Evolutionary conservation across 345 rosid genomes (phyloP).

Genomic region (Geranium brycei): DNA sequence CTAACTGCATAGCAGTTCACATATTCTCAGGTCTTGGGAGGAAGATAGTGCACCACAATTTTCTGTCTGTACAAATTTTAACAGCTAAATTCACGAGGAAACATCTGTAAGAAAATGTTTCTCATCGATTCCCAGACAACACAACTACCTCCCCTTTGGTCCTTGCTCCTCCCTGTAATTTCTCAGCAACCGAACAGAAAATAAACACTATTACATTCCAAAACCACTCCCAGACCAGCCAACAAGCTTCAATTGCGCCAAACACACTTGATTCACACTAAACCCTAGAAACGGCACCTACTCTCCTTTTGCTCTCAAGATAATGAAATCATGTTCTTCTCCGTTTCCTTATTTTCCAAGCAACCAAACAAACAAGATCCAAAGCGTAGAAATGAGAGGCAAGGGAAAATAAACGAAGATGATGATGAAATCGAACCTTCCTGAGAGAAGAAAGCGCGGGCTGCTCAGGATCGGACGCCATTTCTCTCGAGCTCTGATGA

Average conservation of each 20-base stretch:
- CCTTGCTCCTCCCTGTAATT: not conserved
- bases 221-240: not conserved
- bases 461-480: constrained; percentile 51
- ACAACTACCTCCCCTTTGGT: not conserved
- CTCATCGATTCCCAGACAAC: not conserved
- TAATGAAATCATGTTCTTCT: too few species aligned
- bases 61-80: too few species aligned
- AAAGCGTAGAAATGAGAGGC: too few species aligned
- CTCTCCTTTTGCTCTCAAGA: not conserved
- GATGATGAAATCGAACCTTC: constrained; percentile 22
- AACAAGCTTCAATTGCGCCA: not conserved
- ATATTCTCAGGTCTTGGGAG: too few species aligned
- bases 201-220: not conserved
- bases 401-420: too few species aligned
- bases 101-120: not conserved
- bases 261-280: not conserved
- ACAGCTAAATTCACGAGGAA: not conserved
- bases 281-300: not conserved
- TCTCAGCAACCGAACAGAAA: constrained; percentile 8
- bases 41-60: not conserved
- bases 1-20: not conserved
- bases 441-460: constrained; percentile 23
- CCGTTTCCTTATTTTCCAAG: not conserved
- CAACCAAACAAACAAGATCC: not conserved
- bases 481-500: constrained; percentile 3